Base-by-base conservation (phyloP, 2,329 filamentous ascomycete species). In the Chlorencoelia australis region DNA sequence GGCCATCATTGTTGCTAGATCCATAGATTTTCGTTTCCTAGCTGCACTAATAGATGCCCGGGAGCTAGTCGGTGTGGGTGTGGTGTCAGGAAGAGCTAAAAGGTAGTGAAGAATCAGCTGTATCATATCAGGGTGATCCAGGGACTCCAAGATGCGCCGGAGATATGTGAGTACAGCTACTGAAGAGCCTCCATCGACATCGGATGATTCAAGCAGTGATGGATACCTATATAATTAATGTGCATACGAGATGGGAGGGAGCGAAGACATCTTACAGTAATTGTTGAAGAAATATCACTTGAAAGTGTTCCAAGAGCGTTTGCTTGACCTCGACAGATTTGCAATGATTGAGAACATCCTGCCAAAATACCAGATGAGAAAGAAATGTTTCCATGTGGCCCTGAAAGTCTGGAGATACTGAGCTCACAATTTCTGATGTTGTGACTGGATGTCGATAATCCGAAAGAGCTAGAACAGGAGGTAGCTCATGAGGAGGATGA, bases 291-390 rank as follows among this genome's bases (percentile, higher is more conserved):
- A 98, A 98, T 21, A 98, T 76, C 49, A 96, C 82, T 57, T 95
- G 88, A 54, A 98, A 98, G 60, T 98, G 91, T 57, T 98, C 91
- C 20, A 98, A 69, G 33, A 98, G 66, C 1, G 88, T 95, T 47
- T 85, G 85, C 57, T 89, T 91, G 49, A 98, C 86, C 55, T 96
- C 89, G 1, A 79, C 69, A 3, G 89, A 96, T 51, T 79, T 78
- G 63, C 91, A 98, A 60, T 96, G 89, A 57, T 96, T 91, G 42
- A 98, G 67, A 21, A 95, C 88, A 58, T 98, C 91, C 62, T 98
- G 91, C 91, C 91, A 98, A 56, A 98, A 98, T 5, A 93, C 68
- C 32, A 98, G 70, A 55, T 96, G 93, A 1, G 91, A 94, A 27
- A 98, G 69, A 53, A 98, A 98, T 0, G 88, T 94, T 37, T 89